These are phyloP conservation scores for Flaveria floridana DNA, from an alignment of 140 eudicot genomes.

Conservation along the genomic window DNA sequence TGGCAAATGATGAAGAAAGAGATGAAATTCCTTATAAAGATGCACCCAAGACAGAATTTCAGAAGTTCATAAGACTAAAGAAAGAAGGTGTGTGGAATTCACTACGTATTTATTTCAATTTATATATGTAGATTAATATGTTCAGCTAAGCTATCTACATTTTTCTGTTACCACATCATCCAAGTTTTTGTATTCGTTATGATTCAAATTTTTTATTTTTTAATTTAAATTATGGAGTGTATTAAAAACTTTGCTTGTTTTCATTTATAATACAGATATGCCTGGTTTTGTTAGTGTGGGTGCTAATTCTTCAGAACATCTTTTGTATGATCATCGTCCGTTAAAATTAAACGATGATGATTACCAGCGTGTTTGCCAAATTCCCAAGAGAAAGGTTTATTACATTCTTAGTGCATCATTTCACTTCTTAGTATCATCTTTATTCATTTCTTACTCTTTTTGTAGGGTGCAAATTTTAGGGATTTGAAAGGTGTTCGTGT, in stretches of 20 bases:
- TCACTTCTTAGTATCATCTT: neutral
- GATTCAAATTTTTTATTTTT: neutral
- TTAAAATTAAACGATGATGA: conserved; percentile 60
- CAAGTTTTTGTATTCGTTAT: neutral
- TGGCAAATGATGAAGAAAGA: conserved; percentile 47
- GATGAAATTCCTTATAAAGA: conserved; percentile 51
- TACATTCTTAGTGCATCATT: neutral
- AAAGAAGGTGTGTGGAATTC: conserved; percentile 33
- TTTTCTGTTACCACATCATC: too few relatives aligned
- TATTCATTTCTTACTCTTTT: neutral
- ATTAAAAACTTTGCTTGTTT: neutral
- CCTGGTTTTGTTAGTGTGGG: conserved; percentile 17
- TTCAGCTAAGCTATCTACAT: too few relatives aligned
- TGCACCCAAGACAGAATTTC: conserved; percentile 54
- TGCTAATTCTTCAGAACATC: conserved; percentile 20
- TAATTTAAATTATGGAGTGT: too few relatives aligned
- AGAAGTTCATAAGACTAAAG: conserved; percentile 45
- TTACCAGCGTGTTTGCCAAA: conserved; percentile 53
- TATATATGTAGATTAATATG: neutral
- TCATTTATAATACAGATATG: conserved; percentile 32
- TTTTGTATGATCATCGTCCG: conserved; percentile 67
- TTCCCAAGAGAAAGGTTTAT: conserved; percentile 42
- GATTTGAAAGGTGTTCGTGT: conserved; percentile 65
- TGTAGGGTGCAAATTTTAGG: conserved; percentile 83
- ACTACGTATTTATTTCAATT: neutral